Evolutionary conservation across 805 yeast species (phyloP).

Genomic region (Clavispora santaluciae): DNA sequence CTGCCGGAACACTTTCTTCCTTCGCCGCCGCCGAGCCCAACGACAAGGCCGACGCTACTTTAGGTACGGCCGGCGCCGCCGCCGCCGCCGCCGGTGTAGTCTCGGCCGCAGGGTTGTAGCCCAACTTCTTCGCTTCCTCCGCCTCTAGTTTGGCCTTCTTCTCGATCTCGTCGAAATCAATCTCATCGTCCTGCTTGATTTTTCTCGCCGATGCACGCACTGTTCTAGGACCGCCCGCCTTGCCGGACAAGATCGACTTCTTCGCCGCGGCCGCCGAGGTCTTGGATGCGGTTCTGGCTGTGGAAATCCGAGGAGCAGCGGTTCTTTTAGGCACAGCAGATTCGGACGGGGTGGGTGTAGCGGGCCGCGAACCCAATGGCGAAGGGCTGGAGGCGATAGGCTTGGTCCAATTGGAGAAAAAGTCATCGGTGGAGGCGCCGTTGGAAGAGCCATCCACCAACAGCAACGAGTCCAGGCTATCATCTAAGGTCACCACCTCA

Average conservation of each 20-base stretch:
- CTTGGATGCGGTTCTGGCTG: slow-evolving; percentile 21
- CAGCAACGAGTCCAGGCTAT: slow-evolving; percentile 60
- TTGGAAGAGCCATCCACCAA: slow-evolving; percentile 31
- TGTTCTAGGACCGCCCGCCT: slow-evolving; percentile 49
- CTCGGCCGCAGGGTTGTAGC: slow-evolving; percentile 42
- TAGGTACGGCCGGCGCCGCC: slow-evolving; percentile 1
- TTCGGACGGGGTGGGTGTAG: slow-evolving; percentile 42
- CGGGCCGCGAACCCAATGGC: slow-evolving; percentile 43
- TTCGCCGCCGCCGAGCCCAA: slow-evolving; percentile 5
- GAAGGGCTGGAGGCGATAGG: slow-evolving; percentile 55
- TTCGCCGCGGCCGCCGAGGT: slow-evolving; percentile 26
- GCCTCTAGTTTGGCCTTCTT: slow-evolving; percentile 80
- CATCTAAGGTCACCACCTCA: slow-evolving; percentile 75
- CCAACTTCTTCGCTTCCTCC: slow-evolving; percentile 55
- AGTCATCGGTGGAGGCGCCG: slow-evolving; percentile 65
- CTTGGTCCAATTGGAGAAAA: slow-evolving; percentile 88
- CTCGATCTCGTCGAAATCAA: slow-evolving; percentile 59
- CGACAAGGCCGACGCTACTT: slow-evolving; percentile 6
- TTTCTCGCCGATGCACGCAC: slow-evolving; percentile 52
- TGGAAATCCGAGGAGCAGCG: slow-evolving; percentile 20
- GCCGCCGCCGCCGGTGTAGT: slow-evolving; percentile 4
- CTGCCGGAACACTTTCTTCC: slow-evolving; percentile 4
- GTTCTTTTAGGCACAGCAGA: slow-evolving; percentile 13
- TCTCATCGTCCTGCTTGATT: slow-evolving; percentile 46
- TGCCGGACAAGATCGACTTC: slow-evolving; percentile 39